Evolutionary conservation across 208 protist species (phyloP).

Genomic region (Wallacemonas rigidus): DNA sequence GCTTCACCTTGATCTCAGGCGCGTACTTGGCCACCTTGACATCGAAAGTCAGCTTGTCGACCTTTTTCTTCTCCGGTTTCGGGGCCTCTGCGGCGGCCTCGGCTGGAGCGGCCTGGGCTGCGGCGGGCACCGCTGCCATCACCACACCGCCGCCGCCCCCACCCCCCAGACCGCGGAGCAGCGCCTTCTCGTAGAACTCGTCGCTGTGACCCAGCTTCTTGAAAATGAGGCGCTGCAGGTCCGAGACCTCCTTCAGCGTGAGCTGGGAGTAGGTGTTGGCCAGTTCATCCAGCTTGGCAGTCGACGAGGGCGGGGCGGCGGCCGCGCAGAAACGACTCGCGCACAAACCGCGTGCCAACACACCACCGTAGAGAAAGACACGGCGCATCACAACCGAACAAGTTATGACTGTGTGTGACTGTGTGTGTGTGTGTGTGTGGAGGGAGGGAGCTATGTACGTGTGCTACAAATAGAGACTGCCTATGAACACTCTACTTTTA

Average conservation of each 20-base stretch:
- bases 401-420: neutral
- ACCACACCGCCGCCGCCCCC: constrained; percentile 65
- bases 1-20: constrained; percentile 88
- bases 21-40: constrained; percentile 88
- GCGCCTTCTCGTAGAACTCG: constrained; percentile 91
- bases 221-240: constrained; percentile 89
- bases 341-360: constrained; percentile 21
- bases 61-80: constrained; percentile 91
- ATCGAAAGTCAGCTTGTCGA: constrained; percentile 87
- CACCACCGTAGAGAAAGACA: constrained; percentile 25
- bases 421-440: neutral
- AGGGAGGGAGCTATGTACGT: constrained; percentile 1
- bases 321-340: constrained; percentile 32
- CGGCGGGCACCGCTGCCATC: constrained; percentile 35
- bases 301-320: constrained; percentile 30
- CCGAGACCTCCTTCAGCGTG: constrained; percentile 84
- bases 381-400: constrained; percentile 37
- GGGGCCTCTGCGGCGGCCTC: constrained; percentile 40
- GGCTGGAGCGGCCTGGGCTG: constrained; percentile 31
- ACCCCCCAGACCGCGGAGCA: constrained; percentile 79
- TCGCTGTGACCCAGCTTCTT: constrained; percentile 90
- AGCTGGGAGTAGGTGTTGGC: constrained; percentile 81
- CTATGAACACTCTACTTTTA: neutral
- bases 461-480: neutral
- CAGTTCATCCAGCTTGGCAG: constrained; percentile 74